Percentiles rank a stretch among this genome's conserved stretches.
These are phyloP conservation scores for Pseudogymnoascus sp. DNA, from an alignment of 2,329 filamentous ascomycete species.

Conservation along the genomic window DNA sequence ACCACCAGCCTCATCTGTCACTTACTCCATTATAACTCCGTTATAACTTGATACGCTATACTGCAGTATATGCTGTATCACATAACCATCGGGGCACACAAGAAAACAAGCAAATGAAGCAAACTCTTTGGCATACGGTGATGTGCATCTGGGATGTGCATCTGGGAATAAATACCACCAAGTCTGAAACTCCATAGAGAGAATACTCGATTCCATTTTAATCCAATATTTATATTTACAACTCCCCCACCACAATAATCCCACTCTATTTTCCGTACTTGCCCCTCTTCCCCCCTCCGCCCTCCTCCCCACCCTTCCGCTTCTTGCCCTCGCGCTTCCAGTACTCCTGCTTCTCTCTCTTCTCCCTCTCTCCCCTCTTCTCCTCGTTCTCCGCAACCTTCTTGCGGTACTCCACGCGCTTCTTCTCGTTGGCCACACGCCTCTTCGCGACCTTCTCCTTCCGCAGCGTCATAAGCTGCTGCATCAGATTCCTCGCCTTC, in stretches of 20 bases:
- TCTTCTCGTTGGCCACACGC: constrained; percentile 77
- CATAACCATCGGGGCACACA: background rate
- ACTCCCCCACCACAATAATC: background rate
- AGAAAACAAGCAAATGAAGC: background rate
- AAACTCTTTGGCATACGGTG: background rate
- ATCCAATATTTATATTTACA: constrained; percentile 1
- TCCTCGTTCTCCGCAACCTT: constrained; percentile 76
- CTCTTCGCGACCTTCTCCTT: constrained; percentile 88
- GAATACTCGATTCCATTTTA: background rate
- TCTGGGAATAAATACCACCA: background rate
- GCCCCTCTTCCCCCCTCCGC: constrained; percentile 35
- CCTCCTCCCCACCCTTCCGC: constrained; percentile 49
- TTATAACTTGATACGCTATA: background rate
- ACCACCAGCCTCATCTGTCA: background rate
- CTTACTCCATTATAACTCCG: background rate
- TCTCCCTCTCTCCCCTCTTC: constrained; percentile 80
- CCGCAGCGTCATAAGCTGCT: constrained; percentile 82
- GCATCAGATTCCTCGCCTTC: constrained; percentile 79
- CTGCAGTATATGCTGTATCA: background rate
- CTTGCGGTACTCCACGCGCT: constrained; percentile 69
- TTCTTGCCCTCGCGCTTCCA: constrained; percentile 88
- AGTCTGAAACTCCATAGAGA: background rate
- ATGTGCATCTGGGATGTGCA: background rate
- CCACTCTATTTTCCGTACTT: constrained; percentile 13
- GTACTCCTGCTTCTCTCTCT: constrained; percentile 84